These are phyloP conservation scores for Cocos nucifera DNA, from an alignment of 176 grass and related monocot species.

Conservation along the genomic window DNA sequence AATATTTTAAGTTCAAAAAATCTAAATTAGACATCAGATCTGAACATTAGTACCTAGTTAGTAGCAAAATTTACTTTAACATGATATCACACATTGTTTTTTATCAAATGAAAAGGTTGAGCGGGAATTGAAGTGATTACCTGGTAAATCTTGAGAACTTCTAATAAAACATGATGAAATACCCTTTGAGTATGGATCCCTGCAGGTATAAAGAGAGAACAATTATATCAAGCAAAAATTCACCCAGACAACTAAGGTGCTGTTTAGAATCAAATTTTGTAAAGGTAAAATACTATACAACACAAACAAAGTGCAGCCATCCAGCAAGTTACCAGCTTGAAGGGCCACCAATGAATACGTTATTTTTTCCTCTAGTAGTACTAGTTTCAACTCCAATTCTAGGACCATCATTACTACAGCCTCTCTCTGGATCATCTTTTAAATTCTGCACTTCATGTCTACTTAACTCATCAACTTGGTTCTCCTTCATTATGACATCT, in stretches of 20 bases:
- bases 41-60: too few relatives aligned
- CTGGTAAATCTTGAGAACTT: constrained; percentile 30
- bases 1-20: too few relatives aligned
- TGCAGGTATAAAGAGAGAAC: constrained; percentile 20
- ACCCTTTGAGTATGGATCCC: constrained; percentile 74
- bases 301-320: neutral
- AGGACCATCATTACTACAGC: constrained; percentile 26
- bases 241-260: too few relatives aligned
- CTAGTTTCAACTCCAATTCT: constrained; percentile 27
- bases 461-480: constrained; percentile 18
- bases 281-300: too few relatives aligned
- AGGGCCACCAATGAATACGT: constrained; percentile 40
- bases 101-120: too few relatives aligned
- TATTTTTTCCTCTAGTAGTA: constrained; percentile 39
- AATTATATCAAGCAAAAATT: too few relatives aligned
- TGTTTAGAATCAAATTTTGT: too few relatives aligned
- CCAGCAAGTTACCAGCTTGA: constrained; percentile 62
- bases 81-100: too few relatives aligned
- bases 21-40: too few relatives aligned
- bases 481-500: constrained; percentile 44
- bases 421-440: constrained; percentile 32
- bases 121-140: neutral
- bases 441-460: constrained; percentile 8
- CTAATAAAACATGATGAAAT: constrained; percentile 46
- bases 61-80: too few relatives aligned